Evolutionary conservation across 2,329 filamentous ascomycete species (phyloP).

Genomic region (Aureobasidium musti): DNA sequence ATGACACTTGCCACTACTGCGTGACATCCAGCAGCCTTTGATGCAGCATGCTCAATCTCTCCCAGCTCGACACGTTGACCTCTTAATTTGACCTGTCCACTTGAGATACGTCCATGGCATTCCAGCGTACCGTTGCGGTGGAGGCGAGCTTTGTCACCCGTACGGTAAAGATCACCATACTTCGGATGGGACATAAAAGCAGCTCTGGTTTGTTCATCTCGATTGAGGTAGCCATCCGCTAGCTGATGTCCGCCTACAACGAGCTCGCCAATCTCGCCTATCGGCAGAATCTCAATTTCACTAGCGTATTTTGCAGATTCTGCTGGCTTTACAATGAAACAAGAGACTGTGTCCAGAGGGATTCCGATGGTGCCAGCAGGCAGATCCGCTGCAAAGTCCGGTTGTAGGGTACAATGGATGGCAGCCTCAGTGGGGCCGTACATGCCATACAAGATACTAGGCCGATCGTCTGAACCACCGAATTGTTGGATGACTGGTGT

Average conservation of each 20-base stretch:
- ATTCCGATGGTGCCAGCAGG: conserved; percentile 71
- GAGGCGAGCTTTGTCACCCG: conserved; percentile 78
- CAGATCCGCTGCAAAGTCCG: conserved; percentile 59
- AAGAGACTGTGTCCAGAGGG: conserved; percentile 78
- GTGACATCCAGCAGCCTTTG: conserved; percentile 62
- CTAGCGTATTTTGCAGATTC: conserved; percentile 32
- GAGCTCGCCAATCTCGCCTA: conserved; percentile 74
- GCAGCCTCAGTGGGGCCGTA: conserved; percentile 92
- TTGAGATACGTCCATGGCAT: conserved; percentile 75
- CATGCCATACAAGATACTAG: conserved; percentile 82
- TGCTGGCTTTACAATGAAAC: conserved; percentile 64
- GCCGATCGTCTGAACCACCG: conserved; percentile 57
- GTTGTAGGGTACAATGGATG: conserved; percentile 82
- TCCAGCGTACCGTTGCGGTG: conserved; percentile 70
- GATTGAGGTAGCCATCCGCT: conserved; percentile 78
- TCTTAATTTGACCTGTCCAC: conserved; percentile 82
- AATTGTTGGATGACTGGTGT: conserved; percentile 75
- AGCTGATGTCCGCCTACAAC: conserved; percentile 79
- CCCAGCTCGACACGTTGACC: conserved; percentile 82
- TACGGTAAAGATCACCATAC: conserved; percentile 75
- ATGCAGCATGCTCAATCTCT: conserved; percentile 63
- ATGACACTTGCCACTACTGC: conserved; percentile 67
- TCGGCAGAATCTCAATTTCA: conserved; percentile 58
- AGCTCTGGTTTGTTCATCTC: conserved; percentile 69
- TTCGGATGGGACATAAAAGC: conserved; percentile 67